A percentile compares a stretch with the other conserved stretches of the same genome.
Evolutionary conservation across 148 eudicot genomes (phyloP).

Genomic region (Suaeda aralocaspica): DNA sequence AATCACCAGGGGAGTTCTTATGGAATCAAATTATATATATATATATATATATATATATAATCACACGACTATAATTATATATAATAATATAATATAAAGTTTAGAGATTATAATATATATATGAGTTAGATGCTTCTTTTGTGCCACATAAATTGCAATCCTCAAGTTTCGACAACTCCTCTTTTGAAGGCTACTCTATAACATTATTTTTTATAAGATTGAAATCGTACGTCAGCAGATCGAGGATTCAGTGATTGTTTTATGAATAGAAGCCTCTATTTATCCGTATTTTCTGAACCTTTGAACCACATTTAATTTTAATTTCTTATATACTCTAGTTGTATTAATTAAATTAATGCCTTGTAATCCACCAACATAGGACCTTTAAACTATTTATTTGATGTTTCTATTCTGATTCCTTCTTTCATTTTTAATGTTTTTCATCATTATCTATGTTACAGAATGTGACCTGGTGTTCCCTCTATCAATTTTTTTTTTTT

Average conservation of each 20-base stretch:
- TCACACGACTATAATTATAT: no score
- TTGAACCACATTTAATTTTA: conserved; percentile 79
- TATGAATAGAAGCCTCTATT: conserved; percentile 74
- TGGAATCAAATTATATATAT: conserved; percentile 14
- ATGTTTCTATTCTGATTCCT: conserved; percentile 94
- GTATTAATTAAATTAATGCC: conserved; percentile 27
- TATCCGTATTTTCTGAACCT: conserved; percentile 70
- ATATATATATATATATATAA: no score
- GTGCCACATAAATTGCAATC: conserved; percentile 36
- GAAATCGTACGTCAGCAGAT: conserved; percentile 26
- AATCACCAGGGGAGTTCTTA: conserved; percentile 18
- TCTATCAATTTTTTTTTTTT: conserved; percentile 20
- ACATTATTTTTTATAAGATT: conserved; percentile 6
- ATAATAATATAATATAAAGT: no score
- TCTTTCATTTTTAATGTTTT: conserved; percentile 31
- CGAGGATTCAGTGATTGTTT: conserved; percentile 38
- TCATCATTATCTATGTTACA: conserved; percentile 7
- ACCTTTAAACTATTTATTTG: conserved; percentile 65
- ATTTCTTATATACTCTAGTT: no score
- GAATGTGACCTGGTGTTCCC: conserved; percentile 46
- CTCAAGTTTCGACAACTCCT: conserved; percentile 40
- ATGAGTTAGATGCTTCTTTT: conserved; percentile 51
- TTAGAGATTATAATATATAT: conserved; percentile 14
- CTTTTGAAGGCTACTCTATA: no score
- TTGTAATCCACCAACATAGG: conserved; percentile 52